Evolutionary conservation across 176 grass and related monocot species (phyloP), one percentile per base, ranked within the genome.

Genomic region (Avena atlantica): DNA sequence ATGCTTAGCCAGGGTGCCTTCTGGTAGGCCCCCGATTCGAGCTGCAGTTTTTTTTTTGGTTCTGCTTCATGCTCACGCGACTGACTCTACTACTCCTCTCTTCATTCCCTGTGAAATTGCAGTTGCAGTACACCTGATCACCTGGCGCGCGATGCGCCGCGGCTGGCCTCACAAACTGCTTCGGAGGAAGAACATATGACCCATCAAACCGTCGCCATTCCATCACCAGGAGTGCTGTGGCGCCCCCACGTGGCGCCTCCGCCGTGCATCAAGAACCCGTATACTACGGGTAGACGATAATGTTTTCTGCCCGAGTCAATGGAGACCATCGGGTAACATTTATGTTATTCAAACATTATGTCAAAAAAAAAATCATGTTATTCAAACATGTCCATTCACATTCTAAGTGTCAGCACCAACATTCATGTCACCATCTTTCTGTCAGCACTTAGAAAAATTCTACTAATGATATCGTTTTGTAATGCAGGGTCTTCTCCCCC

Each of bases 1-100:
- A 95, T 98, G 29, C 95, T 98, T 49, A 95, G 91, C 55, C 93
- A 98, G 83, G 95, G 93, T 89, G 92, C 93, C 89, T 48, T 42
- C 40, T 42, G 40, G 40, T 42, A 42, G 40, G 1, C 0, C 40
- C 40, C 40, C 6, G 40, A 42, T 42, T 42, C 40, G 40, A 42
- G 40, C 40, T 42, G 40, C 40, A 42, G 40, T 42, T 42, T 42
- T 40, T 42, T 40, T 42, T 42, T 42, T 42, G 5, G 40, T 42
- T 42, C 40, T 42, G 40, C 40, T 42, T 42, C 40, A 42, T 6
- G 40, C 40, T 42, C 6, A 42, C 40, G 40, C 6, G 40, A 42
- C 40, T 42, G 40, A 42, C 40, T 42, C 40, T 42, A 42, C 40
- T 42, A 7, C 40, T 42, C 5, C 40, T 42, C 40, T 42, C 40